Base-by-base conservation (phyloP, 805 yeast species). In the Pichia occidentalis region DNA sequence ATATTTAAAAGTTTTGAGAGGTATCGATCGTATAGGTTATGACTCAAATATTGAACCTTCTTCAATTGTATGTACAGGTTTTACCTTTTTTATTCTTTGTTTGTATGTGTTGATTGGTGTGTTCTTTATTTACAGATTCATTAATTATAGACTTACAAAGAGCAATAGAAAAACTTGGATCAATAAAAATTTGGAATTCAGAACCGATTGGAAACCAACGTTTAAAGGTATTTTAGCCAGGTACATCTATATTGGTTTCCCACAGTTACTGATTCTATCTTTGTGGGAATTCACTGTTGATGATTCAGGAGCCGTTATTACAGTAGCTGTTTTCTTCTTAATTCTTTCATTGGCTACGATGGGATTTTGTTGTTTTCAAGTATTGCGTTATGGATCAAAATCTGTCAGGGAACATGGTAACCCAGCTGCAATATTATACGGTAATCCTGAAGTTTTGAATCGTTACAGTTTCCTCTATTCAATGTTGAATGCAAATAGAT, bases 301-400 rank as follows among this genome's bases (percentile, higher is more conserved):
- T 36, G 96, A 88, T 53, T 86, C 96, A 1, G 82, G 94, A 1
- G 96, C 95, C 1, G 86, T 88, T 22, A 75, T 88, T 41, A 87
- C 85, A 5, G 62, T 85, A 42, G 90, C 95, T 2, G 80, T 75
- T 25, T 61, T 88, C 34, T 78, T 85, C 58, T 63, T 88, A 28
- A 33, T 85, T 1, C 61, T 81, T 40, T 67, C 84, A 1, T 44
- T 80, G 5, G 73, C 75, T 2, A 65, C 84, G 25, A 64, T 85
- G 65, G 62, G 66, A 2, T 80, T 80, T 76, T 71, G 86, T 16
- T 69, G 75, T 37, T 81, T 63, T 61, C 76, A 81, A 61, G 81
- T 87, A 12, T 56, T 68, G 39, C 49, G 57, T 28, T 76, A 76
- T 56, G 97, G 94, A 24, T 67, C 62, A 40, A 54, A 57, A 39